phyloP scores from a whole-genome alignment of 345 rosid genomes.

The Populus nigra region DNA sequence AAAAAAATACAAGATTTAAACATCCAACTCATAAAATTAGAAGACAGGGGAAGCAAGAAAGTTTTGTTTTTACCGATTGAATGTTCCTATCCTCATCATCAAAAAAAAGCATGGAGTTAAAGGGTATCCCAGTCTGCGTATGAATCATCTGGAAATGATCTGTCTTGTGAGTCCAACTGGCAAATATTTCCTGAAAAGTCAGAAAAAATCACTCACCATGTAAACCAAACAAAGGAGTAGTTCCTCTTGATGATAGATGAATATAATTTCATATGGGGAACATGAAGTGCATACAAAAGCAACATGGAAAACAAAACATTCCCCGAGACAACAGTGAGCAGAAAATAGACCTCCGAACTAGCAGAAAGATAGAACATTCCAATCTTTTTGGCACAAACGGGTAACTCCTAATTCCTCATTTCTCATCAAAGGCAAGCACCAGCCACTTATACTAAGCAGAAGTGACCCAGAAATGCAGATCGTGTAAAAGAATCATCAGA shows the following conservation, averaged over 20 bases:
- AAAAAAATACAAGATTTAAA: neutral
- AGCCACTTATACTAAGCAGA: neutral
- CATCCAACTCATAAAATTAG: neutral
- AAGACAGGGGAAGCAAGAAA: neutral
- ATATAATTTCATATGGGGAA: neutral
- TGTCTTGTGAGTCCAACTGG: conserved; percentile 49
- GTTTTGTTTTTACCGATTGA: conserved; percentile 24
- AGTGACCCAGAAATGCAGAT: neutral
- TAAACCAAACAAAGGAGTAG: neutral
- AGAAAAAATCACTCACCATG: neutral
- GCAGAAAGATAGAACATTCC: neutral
- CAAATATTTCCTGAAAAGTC: conserved; percentile 39
- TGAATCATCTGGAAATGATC: conserved; percentile 50
- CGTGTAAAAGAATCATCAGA: neutral
- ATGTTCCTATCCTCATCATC: conserved; percentile 52
- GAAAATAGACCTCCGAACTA: neutral
- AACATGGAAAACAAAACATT: neutral
- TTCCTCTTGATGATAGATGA: no score
- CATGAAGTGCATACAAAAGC: neutral
- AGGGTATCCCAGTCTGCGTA: conserved; percentile 36
- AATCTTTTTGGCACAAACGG: neutral
- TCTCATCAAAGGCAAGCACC: neutral
- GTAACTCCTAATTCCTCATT: neutral
- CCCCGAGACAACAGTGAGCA: neutral
- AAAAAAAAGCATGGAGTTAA: conserved; percentile 48